Base-by-base conservation (phyloP, 2,329 filamentous ascomycete genomes). In the Gremmenia infestans region DNA sequence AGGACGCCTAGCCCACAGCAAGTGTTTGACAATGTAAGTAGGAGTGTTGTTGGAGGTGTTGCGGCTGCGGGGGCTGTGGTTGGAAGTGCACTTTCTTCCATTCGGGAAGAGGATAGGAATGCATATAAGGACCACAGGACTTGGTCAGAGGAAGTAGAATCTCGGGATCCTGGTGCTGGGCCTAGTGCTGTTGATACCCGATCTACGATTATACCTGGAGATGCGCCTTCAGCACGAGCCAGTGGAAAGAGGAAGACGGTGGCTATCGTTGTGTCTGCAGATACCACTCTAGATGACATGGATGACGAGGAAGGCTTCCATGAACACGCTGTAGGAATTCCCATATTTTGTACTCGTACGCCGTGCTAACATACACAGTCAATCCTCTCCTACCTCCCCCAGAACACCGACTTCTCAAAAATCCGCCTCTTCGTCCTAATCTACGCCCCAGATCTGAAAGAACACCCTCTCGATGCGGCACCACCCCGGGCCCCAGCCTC, bases 131-230 rank as follows among this genome's bases (percentile, higher is more conserved):
- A 97, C 71, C 90, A 94, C 72, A 88, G 90, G 70, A 85, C 90
- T 52, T 97, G 93, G 93, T 91, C 88, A 14, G 91, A 97, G 71
- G 92, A 97, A 74, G 89, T 87, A 22, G 87, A 89, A 65, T 81
- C 87, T 49, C 83, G 87, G 67, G 76, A 76, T 63, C 75, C 79
- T 53, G 63, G 71, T 70, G 51, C 71, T 69, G 48, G 53, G 23
- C 32, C 56, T 37, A 53, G 57, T 48, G 56, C 53, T 14, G 66
- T 65, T 46, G 64, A 66, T 35, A 49, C 64, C 59, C 63, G 63
- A 22, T 62, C 64, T 42, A 59, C 58, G 14, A 63, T 54, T 17
- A 48, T 48, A 43, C 55, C 65, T 60, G 53, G 60, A 54, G 17
- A 73, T 65, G 19, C 72, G 67, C 32, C 61, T n/a, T 55, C 59